Percentiles rank a stretch among this genome's conserved stretches.
These are phyloP conservation scores for Dichotomocladium elegans DNA, from an alignment of 371 early-diverging fungal genomes.

Conservation along the genomic window DNA sequence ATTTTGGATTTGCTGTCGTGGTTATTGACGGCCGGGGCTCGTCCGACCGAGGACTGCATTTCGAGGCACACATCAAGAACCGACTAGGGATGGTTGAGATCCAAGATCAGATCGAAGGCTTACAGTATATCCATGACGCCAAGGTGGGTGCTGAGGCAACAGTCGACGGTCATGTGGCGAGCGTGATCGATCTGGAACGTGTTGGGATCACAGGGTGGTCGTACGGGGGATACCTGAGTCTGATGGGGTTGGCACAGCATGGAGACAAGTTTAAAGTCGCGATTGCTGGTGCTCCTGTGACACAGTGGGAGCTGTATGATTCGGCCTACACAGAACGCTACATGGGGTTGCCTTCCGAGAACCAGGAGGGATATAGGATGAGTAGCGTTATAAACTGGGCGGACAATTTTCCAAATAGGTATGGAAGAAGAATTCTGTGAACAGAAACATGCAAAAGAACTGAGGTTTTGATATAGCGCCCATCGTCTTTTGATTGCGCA, in stretches of 20 bases:
- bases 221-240: conserved; percentile 73
- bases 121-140: conserved; percentile 47
- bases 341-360: conserved; percentile 59
- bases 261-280: conserved; percentile 65
- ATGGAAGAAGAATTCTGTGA: conserved; percentile 7
- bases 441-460: background rate
- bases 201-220: conserved; percentile 73
- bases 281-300: conserved; percentile 79
- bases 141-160: conserved; percentile 44
- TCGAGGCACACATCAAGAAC: conserved; percentile 55
- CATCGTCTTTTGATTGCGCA: conserved; percentile 72
- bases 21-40: conserved; percentile 78
- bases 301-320: conserved; percentile 72
- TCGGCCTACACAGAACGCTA: conserved; percentile 80
- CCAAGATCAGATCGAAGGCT: conserved; percentile 66
- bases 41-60: conserved; percentile 62
- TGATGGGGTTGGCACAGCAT: conserved; percentile 66
- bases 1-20: conserved; percentile 68
- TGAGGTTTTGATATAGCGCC: conserved; percentile 33
- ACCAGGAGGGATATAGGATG: conserved; percentile 45
- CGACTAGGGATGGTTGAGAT: conserved; percentile 65
- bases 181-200: conserved; percentile 54
- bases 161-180: conserved; percentile 4
- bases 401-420: conserved; percentile 62
- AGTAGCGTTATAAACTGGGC: conserved; percentile 55